Evolutionary conservation across 495 filamentous ascomycete species (phyloP).

Genomic region (Acidomyces sp.): DNA sequence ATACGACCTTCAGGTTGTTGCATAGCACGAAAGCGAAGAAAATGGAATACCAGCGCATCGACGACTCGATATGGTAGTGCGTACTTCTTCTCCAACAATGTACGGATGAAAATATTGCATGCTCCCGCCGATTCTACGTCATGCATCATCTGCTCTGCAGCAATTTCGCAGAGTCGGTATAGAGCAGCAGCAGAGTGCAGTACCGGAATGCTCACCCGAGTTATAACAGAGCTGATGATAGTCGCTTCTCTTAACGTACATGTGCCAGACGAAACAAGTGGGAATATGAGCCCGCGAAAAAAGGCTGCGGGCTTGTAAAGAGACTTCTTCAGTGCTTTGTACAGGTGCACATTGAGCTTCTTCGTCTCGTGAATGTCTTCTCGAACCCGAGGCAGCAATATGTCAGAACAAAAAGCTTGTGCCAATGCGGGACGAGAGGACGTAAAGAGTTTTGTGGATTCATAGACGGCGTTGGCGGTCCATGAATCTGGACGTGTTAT

Average conservation of each 20-base stretch:
- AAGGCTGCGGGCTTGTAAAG: conserved; percentile 93
- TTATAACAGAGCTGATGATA: conserved; percentile 72
- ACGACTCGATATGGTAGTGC: conserved; percentile 90
- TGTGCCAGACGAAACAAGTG: conserved; percentile 59
- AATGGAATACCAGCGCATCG: conserved; percentile 91
- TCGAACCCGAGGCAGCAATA: conserved; percentile 75
- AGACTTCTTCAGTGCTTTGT: conserved; percentile 79
- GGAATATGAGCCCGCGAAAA: conserved; percentile 94
- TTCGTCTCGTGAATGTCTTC: conserved; percentile 78
- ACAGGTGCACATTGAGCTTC: conserved; percentile 90
- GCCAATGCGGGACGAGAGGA: conserved; percentile 61
- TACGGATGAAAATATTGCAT: conserved; percentile 84
- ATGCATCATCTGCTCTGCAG: conserved; percentile 60
- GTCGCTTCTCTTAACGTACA: conserved; percentile 85
- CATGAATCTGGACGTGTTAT: conserved; percentile 71
- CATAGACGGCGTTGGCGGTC: conserved; percentile 78
- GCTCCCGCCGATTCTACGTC: conserved; percentile 59
- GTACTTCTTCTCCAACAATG: conserved; percentile 91
- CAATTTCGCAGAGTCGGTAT: conserved; percentile 82
- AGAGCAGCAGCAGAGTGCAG: conserved; percentile 87
- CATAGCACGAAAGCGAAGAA: conserved; percentile 65
- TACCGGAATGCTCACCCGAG: conserved; percentile 68
- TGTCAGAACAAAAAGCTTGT: conserved; percentile 65
- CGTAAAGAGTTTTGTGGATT: conserved; percentile 79
- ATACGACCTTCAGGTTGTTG: conserved; percentile 27